Evolutionary conservation across 306 rosid species (phyloP).

Genomic region (Parietaria judaica): DNA sequence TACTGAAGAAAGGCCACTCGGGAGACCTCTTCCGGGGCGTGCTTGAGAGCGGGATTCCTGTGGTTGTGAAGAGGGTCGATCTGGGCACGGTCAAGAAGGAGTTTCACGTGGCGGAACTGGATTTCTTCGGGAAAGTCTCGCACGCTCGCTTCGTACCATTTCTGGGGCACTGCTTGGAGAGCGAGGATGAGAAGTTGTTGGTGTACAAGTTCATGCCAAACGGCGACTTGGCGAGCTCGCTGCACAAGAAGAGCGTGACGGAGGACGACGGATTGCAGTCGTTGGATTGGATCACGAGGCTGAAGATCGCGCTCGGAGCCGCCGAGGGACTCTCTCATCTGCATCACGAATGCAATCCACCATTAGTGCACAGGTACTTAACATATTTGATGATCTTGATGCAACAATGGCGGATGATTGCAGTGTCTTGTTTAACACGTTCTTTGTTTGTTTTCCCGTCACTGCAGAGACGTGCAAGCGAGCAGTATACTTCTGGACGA

Average conservation of each 20-base stretch:
- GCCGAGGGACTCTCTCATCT: conserved; percentile 82
- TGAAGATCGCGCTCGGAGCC: conserved; percentile 85
- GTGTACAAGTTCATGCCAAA: conserved; percentile 76
- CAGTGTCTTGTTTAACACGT: conserved; percentile 16
- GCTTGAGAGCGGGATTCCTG: conserved; percentile 61
- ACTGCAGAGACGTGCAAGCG: conserved; percentile 84
- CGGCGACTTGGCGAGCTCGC: conserved; percentile 71
- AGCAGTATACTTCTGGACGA: conserved; percentile 93
- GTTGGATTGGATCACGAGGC: conserved; percentile 95
- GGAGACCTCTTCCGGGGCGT: conserved; percentile 79
- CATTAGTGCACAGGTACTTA: conserved; percentile 80
- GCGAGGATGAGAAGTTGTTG: conserved; percentile 73
- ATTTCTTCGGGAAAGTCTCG: conserved; percentile 64
- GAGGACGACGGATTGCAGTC: conserved; percentile 67
- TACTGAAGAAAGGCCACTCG: conserved; percentile 70
- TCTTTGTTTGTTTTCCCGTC: conserved; percentile 13
- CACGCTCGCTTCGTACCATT: conserved; percentile 75
- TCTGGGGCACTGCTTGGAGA: conserved; percentile 78
- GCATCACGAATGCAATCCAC: conserved; percentile 83
- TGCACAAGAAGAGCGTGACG: conserved; percentile 42
- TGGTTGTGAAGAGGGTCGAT: conserved; percentile 65
- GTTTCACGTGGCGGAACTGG: conserved; percentile 53
- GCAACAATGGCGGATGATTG: background rate
- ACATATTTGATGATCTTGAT: background rate
- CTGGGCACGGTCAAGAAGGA: conserved; percentile 40